phyloP scores from a whole-genome alignment of 768 basidiomycete genomes.

The Crepidotus variabilis region DNA sequence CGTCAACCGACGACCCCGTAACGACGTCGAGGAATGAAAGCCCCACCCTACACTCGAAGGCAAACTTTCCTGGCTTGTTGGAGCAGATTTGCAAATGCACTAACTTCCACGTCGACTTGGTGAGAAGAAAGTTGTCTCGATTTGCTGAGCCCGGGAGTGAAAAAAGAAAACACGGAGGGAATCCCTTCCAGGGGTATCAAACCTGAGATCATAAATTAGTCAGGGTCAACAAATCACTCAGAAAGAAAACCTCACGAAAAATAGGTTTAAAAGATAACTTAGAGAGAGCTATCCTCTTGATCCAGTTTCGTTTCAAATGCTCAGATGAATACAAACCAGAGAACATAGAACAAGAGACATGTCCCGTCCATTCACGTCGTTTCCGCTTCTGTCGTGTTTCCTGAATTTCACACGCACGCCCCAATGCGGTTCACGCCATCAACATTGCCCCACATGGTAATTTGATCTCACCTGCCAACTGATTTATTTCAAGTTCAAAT shows the following conservation, averaged over 20 bases:
- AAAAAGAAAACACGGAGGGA: background rate
- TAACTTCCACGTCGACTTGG: background rate
- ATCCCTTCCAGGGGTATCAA: background rate
- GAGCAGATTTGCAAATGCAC: background rate
- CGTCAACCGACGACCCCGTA: background rate
- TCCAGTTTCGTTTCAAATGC: background rate
- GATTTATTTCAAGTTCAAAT: too few species aligned
- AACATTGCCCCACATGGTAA: background rate
- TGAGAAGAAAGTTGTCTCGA: background rate
- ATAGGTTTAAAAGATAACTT: background rate
- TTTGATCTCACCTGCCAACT: background rate
- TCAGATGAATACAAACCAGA: background rate
- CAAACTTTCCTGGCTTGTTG: background rate
- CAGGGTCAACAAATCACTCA: background rate
- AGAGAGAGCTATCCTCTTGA: background rate
- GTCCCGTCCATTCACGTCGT: background rate
- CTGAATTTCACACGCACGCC: background rate
- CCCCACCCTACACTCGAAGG: background rate
- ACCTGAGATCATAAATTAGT: background rate
- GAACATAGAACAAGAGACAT: background rate
- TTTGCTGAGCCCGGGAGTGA: background rate
- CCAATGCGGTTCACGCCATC: background rate
- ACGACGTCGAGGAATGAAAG: background rate
- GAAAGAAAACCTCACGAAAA: background rate
- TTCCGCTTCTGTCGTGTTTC: background rate